Percentiles rank a stretch among this genome's conserved stretches.
Conservation (phyloP, 2,329 filamentous ascomycete genomes). For the Acrocalymma vagum region DNA sequence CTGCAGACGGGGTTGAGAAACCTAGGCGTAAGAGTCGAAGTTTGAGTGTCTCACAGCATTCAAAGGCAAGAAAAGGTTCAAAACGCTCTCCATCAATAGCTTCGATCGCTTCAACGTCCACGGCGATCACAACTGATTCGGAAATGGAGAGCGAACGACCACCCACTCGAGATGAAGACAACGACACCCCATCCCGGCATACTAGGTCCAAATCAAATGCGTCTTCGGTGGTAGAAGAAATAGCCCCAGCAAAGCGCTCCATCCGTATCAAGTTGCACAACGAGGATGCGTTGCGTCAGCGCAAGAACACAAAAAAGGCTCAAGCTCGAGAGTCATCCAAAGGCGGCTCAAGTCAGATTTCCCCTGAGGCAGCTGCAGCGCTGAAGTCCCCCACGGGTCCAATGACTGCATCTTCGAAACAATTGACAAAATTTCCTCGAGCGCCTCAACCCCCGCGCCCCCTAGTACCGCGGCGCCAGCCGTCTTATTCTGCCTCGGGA, state of each 20-base stretch:
- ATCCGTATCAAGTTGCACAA: slow-evolving; percentile 91
- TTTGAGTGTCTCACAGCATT: slow-evolving; percentile 27
- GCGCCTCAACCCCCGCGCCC: slow-evolving; percentile 89
- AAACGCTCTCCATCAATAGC: slow-evolving; percentile 49
- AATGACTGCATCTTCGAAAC: slow-evolving; percentile 62
- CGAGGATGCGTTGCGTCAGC: slow-evolving; percentile 76
- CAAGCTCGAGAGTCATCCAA: slow-evolving; percentile 51
- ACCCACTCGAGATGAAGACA: slow-evolving; percentile 38
- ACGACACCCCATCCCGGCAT: slow-evolving; percentile 60
- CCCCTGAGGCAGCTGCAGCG: slow-evolving; percentile 65
- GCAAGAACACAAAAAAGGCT: slow-evolving; percentile 74
- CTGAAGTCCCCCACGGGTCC: slow-evolving; percentile 95
- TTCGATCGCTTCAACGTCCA: slow-evolving; percentile 64
- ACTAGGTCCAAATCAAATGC: slow-evolving; percentile 68
- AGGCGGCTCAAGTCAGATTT: slow-evolving; percentile 38
- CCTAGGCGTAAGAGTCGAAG: slow-evolving; percentile 40
- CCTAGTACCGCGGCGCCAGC: slow-evolving; percentile 86
- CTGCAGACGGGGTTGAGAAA: slow-evolving; percentile 37
- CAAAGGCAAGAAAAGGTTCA: slow-evolving; percentile 36
- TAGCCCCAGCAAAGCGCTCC: slow-evolving; percentile 74
- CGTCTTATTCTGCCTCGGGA: slow-evolving; percentile 73
- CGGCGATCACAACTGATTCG: slow-evolving; percentile 71
- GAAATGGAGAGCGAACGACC: slow-evolving; percentile 65
- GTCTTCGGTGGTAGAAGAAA: slow-evolving; percentile 66
- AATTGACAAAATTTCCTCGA: slow-evolving; percentile 87